Percentiles rank a stretch among this genome's conserved stretches.
These are phyloP conservation scores for Mallotus japonicus DNA, from an alignment of 441 rosid genomes.

Conservation along the genomic window DNA sequence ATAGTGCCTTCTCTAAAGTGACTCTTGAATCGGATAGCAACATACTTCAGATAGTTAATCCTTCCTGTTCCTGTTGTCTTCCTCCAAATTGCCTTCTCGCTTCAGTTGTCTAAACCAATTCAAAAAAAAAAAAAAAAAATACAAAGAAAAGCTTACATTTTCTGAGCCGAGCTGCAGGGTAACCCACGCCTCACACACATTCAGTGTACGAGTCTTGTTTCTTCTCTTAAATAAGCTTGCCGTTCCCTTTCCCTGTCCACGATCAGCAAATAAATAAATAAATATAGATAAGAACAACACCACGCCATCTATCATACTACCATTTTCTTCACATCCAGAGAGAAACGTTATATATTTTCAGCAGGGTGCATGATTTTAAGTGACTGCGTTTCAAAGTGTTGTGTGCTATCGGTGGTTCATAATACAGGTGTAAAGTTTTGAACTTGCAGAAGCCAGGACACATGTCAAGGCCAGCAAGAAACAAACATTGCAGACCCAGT, in stretches of 20 bases:
- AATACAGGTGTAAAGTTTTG: slow-evolving; percentile 1
- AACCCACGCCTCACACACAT: no score
- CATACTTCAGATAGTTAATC: slow-evolving; percentile 47
- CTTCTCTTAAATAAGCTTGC: slow-evolving; percentile 58
- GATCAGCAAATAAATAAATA: no score
- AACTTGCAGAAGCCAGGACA: neutral
- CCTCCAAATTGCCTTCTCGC: slow-evolving; percentile 45
- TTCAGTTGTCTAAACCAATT: slow-evolving; percentile 39
- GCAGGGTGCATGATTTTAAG: neutral
- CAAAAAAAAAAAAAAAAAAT: neutral
- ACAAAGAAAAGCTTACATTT: slow-evolving; percentile 31
- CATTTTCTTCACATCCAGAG: neutral
- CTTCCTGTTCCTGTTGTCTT: slow-evolving; percentile 49
- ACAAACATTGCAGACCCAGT: neutral
- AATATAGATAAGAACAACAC: neutral
- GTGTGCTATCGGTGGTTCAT: neutral
- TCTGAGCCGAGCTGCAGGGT: slow-evolving; percentile 51
- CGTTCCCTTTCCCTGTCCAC: slow-evolving; percentile 47
- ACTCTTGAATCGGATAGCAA: slow-evolving; percentile 45
- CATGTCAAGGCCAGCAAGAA: neutral
- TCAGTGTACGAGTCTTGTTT: slow-evolving; percentile 39
- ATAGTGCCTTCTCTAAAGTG: slow-evolving; percentile 46
- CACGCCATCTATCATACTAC: neutral
- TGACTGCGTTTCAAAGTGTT: neutral
- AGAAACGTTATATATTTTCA: no score